Evolutionary conservation across 2,329 filamentous ascomycete species (phyloP).

Genomic region (Didymella arachidicola): DNA sequence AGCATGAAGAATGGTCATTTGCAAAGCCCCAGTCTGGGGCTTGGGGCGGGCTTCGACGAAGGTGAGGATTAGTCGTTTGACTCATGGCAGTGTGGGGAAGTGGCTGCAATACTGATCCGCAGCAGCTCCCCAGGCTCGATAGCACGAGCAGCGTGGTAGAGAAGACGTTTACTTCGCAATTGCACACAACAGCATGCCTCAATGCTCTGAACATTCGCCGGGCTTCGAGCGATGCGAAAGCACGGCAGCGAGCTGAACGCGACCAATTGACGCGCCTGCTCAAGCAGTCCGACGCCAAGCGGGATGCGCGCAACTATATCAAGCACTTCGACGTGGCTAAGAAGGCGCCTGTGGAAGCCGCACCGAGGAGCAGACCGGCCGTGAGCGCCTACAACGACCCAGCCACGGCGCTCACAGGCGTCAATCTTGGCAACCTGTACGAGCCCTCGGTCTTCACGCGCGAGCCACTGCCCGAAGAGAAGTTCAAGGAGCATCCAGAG

Average conservation of each 20-base stretch:
- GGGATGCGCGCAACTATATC: conserved; percentile 90
- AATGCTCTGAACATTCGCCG: conserved; percentile 28
- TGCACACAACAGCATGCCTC: conserved; percentile 25
- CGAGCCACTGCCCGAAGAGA: conserved; percentile 54
- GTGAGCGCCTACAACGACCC: conserved; percentile 42
- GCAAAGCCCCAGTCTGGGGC: conserved; percentile 46
- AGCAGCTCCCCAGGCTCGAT: conserved; percentile 35
- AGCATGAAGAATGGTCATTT: conserved; percentile 52
- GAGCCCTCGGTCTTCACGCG: conserved; percentile 66
- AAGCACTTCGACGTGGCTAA: conserved; percentile 73
- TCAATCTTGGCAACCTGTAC: conserved; percentile 70
- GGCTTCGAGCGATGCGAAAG: conserved; percentile 43
- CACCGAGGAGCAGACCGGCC: conserved; percentile 23
- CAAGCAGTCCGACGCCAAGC: conserved; percentile 87
- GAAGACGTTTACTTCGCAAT: conserved; percentile 9
- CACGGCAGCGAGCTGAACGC: conserved; percentile 48
- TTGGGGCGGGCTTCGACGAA: conserved; percentile 38
- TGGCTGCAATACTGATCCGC: conserved; percentile 20
- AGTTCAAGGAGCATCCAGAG: conserved; percentile 28
- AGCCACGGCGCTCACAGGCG: conserved; percentile 56
- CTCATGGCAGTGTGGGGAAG: conserved; percentile 14
- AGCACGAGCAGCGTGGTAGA: conserved; percentile 20
- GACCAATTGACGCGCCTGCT: conserved; percentile 62
- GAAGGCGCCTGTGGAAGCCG: conserved; percentile 22
- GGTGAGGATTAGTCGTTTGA: conserved; percentile 23